A percentile compares a stretch with the other conserved stretches of the same genome.
Conservation (phyloP, 768 basidiomycete species). For the Sutorius australiensis region DNA sequence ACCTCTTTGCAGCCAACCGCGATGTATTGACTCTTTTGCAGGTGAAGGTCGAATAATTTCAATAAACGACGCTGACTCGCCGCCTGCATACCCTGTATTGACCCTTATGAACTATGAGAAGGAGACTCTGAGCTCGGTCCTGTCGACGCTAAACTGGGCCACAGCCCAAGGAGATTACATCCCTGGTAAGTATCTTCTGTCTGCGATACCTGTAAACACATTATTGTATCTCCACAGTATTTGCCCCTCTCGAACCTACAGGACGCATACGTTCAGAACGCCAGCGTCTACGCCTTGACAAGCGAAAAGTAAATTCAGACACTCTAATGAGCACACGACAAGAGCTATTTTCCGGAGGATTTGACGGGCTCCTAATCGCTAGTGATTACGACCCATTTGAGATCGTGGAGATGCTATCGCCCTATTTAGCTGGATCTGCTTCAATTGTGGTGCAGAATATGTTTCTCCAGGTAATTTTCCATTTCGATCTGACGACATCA, state of each 20-base stretch:
- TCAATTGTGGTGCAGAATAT: constrained; percentile 86
- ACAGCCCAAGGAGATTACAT: constrained; percentile 75
- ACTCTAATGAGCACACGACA: constrained; percentile 60
- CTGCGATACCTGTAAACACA: background rate
- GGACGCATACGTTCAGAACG: constrained; percentile 67
- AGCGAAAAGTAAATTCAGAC: constrained; percentile 70
- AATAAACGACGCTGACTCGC: constrained; percentile 86
- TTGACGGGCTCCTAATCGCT: constrained; percentile 85
- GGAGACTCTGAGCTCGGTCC: constrained; percentile 45
- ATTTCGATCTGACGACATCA: background rate
- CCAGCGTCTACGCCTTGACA: constrained; percentile 66
- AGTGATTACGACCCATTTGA: constrained; percentile 84
- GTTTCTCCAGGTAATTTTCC: constrained; percentile 56
- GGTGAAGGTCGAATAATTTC: constrained; percentile 79
- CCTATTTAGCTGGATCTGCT: constrained; percentile 81
- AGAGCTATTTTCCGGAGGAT: constrained; percentile 83
- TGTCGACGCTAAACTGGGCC: constrained; percentile 86
- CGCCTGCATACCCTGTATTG: constrained; percentile 85
- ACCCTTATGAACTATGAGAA: constrained; percentile 81
- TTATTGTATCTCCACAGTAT: constrained; percentile 37
- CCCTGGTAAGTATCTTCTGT: constrained; percentile 44
- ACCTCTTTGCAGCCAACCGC: background rate
- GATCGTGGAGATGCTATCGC: constrained; percentile 66
- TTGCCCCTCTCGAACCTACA: constrained; percentile 57
- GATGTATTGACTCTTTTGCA: constrained; percentile 26